phyloP scores from a whole-genome alignment of 139 green algal genomes.

The Parachlorella kessleri region DNA sequence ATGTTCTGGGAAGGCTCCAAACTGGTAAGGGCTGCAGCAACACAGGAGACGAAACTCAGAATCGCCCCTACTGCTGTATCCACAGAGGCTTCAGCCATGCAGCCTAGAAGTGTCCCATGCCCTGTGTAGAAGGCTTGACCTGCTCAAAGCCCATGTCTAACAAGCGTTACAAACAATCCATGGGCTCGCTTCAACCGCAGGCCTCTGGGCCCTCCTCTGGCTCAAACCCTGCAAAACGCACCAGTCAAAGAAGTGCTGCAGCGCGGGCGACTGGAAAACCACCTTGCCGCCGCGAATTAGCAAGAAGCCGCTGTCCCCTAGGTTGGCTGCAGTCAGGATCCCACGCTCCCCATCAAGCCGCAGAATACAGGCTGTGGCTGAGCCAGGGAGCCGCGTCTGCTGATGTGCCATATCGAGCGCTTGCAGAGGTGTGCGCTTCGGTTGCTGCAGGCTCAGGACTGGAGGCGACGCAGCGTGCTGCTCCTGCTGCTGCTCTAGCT shows the following conservation, averaged over 20 bases:
- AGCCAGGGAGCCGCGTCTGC: constrained; percentile 53
- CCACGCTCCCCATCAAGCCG: constrained; percentile 52
- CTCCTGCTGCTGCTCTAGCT: constrained; percentile 4
- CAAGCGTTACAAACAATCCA: no score
- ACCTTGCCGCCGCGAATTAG: constrained; percentile 35
- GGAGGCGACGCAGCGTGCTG: background rate
- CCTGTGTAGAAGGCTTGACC: no score
- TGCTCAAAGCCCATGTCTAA: no score
- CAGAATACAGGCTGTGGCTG: constrained; percentile 82
- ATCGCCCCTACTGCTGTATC: no score
- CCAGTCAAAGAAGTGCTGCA: constrained; percentile 98
- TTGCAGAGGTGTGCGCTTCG: constrained; percentile 2
- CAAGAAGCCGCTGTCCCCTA: constrained; percentile 81
- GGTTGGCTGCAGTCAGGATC: constrained; percentile 76
- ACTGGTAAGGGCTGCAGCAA: background rate
- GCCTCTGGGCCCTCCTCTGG: no score
- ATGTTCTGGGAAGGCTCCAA: constrained; percentile 51
- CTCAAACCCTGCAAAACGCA: no score
- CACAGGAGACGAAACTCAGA: no score
- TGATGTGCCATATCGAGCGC: constrained; percentile 19
- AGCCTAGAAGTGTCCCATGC: no score
- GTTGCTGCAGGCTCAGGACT: background rate
- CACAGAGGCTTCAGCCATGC: no score
- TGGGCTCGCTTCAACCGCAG: no score
- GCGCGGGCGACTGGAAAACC: constrained; percentile 77